Evolutionary conservation across 805 yeast genomes (phyloP).

Genomic region (Kazachstania martiniae): DNA sequence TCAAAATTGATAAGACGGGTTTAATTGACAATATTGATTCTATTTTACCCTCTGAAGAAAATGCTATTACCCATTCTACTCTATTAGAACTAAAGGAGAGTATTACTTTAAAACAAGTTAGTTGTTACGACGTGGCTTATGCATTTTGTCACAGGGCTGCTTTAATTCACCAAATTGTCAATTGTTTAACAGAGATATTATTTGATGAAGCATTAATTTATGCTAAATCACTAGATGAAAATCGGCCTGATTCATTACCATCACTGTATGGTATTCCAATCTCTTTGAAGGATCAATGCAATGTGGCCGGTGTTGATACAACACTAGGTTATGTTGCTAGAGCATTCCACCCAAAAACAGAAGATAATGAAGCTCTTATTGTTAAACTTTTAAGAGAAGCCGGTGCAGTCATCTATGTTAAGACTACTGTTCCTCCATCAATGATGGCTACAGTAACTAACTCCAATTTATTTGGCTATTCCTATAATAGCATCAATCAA

Average conservation of each 20-base stretch:
- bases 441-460: slow-evolving; percentile 52
- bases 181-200: slow-evolving; percentile 29
- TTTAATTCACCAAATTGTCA: slow-evolving; percentile 40
- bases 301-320: slow-evolving; percentile 15
- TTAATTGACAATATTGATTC: no score
- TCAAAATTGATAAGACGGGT: no score
- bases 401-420: slow-evolving; percentile 50
- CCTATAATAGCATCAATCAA: slow-evolving; percentile 42
- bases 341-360: slow-evolving; percentile 9
- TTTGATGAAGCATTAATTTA: slow-evolving; percentile 47
- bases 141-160: slow-evolving; percentile 51
- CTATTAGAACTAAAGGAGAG: slow-evolving; percentile 6
- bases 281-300: slow-evolving; percentile 39
- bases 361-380: slow-evolving; percentile 12
- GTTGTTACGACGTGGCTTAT: slow-evolving; percentile 8
- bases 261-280: slow-evolving; percentile 61
- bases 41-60: no score
- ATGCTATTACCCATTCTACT: no score
- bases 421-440: slow-evolving; percentile 52
- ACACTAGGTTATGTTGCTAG: slow-evolving; percentile 15
- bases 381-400: slow-evolving; percentile 12
- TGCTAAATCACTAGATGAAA: no score
- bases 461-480: slow-evolving; percentile 43
- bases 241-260: slow-evolving; percentile 42
- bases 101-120: slow-evolving; percentile 2